phyloP scores from a whole-genome alignment of 139 green algal species.

The Diplosphaera chodatii region DNA sequence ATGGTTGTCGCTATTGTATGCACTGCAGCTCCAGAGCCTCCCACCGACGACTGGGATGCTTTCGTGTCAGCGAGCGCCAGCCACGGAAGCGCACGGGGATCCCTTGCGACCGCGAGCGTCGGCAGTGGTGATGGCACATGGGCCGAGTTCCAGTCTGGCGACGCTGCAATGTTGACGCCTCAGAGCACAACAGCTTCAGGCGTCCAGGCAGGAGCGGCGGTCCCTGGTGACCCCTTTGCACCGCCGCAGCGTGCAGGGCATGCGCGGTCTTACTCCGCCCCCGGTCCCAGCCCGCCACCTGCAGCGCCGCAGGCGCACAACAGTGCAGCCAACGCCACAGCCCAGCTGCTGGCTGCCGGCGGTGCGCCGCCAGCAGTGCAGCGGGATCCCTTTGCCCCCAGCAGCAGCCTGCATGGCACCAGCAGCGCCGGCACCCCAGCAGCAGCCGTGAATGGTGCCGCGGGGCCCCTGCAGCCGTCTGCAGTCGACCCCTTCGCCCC shows the following conservation, averaged over 20 bases:
- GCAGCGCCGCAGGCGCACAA: neutral
- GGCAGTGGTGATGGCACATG: neutral
- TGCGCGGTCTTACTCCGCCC: neutral
- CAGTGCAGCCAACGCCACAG: neutral
- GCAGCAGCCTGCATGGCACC: neutral
- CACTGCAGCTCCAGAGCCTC: neutral
- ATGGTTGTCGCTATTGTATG: neutral
- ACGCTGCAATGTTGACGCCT: too few relatives aligned
- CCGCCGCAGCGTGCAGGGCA: neutral
- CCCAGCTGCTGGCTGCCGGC: neutral
- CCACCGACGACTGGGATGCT: neutral
- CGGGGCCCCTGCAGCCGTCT: neutral
- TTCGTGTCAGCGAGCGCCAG: neutral
- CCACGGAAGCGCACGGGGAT: too few relatives aligned
- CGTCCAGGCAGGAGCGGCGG: too few relatives aligned
- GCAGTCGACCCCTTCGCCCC: neutral
- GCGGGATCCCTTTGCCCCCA: neutral
- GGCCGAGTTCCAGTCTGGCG: neutral
- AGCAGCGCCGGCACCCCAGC: too few relatives aligned
- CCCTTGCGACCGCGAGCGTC: too few relatives aligned
- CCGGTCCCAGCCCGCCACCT: neutral
- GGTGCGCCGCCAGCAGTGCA: neutral
- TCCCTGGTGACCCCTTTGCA: neutral
- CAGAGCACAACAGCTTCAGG: neutral
- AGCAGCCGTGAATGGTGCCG: neutral